Evolutionary conservation across 2,329 filamentous ascomycete species (phyloP).

Genomic region (Aschersonia sp.): DNA sequence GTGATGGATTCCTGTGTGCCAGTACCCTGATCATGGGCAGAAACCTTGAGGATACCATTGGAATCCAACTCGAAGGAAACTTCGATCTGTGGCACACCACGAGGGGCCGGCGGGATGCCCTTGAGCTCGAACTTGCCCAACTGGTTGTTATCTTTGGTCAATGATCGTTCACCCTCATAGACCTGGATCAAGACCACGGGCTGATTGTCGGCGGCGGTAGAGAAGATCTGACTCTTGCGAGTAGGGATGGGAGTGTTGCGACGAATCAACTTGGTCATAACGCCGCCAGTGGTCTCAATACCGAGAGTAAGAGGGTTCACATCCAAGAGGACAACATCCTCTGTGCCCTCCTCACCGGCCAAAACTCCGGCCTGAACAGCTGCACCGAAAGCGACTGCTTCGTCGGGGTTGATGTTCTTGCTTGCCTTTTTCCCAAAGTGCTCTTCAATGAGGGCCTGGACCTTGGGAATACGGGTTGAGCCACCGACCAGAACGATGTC

Average conservation of each 20-base stretch:
- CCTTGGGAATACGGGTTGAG: conserved; percentile 98
- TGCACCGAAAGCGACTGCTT: conserved; percentile 95
- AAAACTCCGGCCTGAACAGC: conserved; percentile 95
- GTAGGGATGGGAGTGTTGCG: conserved; percentile 92
- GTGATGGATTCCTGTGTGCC: conserved; percentile 96
- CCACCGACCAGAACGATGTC: conserved; percentile 98
- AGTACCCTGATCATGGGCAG: conserved; percentile 92
- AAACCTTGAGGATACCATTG: conserved; percentile 97
- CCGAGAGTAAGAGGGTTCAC: conserved; percentile 93
- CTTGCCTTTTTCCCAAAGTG: conserved; percentile 97
- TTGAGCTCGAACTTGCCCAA: conserved; percentile 98
- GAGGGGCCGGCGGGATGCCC: conserved; percentile 84
- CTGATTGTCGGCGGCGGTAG: conserved; percentile 92
- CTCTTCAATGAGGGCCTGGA: conserved; percentile 86
- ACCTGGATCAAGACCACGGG: conserved; percentile 91
- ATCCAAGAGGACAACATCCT: conserved; percentile 84
- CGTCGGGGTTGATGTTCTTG: conserved; percentile 99
- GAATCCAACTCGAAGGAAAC: conserved; percentile 95
- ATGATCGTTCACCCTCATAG: conserved; percentile 81
- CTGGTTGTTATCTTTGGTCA: conserved; percentile 95
- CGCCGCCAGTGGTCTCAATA: conserved; percentile 94
- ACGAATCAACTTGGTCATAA: conserved; percentile 94
- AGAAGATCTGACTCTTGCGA: conserved; percentile 97
- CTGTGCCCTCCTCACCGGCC: conserved; percentile 70
- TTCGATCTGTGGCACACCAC: conserved; percentile 96